Base-by-base conservation (phyloP, 2,329 filamentous ascomycete species). In the Claviceps digitariae region DNA sequence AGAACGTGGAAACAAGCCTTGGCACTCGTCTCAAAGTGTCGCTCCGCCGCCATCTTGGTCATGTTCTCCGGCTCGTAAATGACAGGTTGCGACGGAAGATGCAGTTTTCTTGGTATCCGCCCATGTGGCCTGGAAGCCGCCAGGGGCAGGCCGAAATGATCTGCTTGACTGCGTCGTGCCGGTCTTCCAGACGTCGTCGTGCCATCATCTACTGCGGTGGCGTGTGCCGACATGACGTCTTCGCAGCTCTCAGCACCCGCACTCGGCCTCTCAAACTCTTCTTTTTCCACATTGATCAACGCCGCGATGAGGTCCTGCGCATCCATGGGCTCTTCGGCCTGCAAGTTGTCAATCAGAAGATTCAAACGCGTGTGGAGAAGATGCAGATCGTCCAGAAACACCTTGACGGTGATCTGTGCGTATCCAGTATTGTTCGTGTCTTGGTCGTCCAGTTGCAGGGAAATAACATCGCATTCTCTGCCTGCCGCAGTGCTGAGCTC, bases 1-100 rank as follows among this genome's bases (percentile, higher is more conserved):
- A 98, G 78, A 17, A 97, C 87, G 64, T 97, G 91, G 67, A 97
- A 98, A 54, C 95, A 82, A 0, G 88, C 89, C 67, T 98, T 97
- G 48, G 93, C 86, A 57, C 88, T 94, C 56, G 97, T 84, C 59
- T 94, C 86, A 66, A 95, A 95, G 58, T 89, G 79, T 56, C 87
- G 82, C 66, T 95, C 87, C 1, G 87, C 81, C 8, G 84, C 84
- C 59, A 85, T 78, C 58, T 80, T 76, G 51, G 84, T 81, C 79
- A 95, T 90, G 52, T 84, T 87, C 56, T 86, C 80, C 1, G 93
- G 93, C 54, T 89, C 84, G 65, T 91, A 96, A 12, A 86, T 73
- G 2, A 96, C 86, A 2, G 91, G 83, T 52, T 88, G 84, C 1
- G 82, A 75, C 1, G 91, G 90, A 6, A 97, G 73, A 64, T 89